Conservation (phyloP, 192 early-diverging fungal species). For the Radiomyces spectabilis region DNA sequence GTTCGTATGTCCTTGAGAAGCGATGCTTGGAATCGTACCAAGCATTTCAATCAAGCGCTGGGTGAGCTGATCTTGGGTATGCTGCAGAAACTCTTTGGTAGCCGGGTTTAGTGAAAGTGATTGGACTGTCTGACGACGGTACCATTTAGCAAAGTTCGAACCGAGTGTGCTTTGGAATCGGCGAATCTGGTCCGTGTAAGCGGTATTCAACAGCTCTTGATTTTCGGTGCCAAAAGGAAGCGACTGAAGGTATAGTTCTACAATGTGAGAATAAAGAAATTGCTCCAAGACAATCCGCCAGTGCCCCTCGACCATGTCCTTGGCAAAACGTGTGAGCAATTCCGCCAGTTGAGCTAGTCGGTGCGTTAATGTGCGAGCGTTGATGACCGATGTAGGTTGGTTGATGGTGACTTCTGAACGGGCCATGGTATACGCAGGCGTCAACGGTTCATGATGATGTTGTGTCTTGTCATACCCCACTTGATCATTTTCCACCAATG, state of each 20-base stretch:
- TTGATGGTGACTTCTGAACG: no score
- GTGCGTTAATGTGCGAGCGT: neutral
- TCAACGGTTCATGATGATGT: no score
- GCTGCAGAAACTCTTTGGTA: slow-evolving; percentile 3
- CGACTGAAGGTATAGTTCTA: neutral
- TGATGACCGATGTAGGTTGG: neutral
- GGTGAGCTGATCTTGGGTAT: neutral
- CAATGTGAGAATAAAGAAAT: no score
- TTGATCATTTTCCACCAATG: no score
- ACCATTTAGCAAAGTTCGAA: slow-evolving; percentile 8
- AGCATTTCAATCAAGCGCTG: neutral
- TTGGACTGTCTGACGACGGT: slow-evolving; percentile 10
- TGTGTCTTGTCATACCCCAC: neutral
- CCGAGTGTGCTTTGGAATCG: slow-evolving; percentile 9
- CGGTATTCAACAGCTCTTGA: slow-evolving; percentile 5
- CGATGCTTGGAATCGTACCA: neutral
- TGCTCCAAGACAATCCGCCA: no score
- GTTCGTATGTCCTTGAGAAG: no score
- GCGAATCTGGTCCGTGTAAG: slow-evolving; percentile 6
- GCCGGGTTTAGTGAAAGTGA: slow-evolving; percentile 5
- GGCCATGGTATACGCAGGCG: no score
- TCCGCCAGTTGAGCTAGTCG: neutral
- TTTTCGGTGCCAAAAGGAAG: slow-evolving; percentile 10
- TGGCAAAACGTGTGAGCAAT: neutral
- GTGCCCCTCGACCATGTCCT: no score